A percentile compares a stretch with the other conserved stretches of the same genome.
Conservation (phyloP, 2,329 filamentous ascomycete species). For the Fusarium verticillioides region DNA sequence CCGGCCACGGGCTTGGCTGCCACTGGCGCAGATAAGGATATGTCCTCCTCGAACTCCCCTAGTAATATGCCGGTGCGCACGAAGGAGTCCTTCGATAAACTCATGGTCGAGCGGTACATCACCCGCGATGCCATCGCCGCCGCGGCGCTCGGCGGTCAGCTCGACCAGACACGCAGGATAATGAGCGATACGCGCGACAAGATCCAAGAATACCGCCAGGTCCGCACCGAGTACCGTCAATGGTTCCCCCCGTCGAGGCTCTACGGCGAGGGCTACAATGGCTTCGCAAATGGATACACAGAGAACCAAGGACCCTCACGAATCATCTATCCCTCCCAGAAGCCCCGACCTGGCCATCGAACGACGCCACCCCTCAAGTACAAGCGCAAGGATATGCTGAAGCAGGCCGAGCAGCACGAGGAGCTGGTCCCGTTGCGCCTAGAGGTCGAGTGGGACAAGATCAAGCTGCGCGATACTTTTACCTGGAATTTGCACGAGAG, state of each 20-base stretch:
- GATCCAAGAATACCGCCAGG: constrained; percentile 74
- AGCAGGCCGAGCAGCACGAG: constrained; percentile 90
- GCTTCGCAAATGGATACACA: constrained; percentile 88
- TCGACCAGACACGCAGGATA: constrained; percentile 65
- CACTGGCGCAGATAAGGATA: constrained; percentile 47
- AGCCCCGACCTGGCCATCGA: constrained; percentile 80
- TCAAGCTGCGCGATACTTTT: constrained; percentile 95
- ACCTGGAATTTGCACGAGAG: constrained; percentile 98
- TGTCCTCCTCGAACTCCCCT: constrained; percentile 32
- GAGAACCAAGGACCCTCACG: constrained; percentile 74
- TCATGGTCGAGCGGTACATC: constrained; percentile 65
- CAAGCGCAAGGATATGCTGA: constrained; percentile 80
- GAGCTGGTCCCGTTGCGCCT: constrained; percentile 91
- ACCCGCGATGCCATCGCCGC: constrained; percentile 65
- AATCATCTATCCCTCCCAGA: constrained; percentile 82
- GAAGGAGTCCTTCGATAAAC: constrained; percentile 65
- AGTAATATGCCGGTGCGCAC: constrained; percentile 59
- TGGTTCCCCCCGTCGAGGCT: constrained; percentile 67
- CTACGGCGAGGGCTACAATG: constrained; percentile 82
- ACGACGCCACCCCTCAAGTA: constrained; percentile 79
- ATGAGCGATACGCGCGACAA: constrained; percentile 73
- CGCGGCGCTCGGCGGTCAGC: constrained; percentile 61
- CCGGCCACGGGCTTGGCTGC: constrained; percentile 48
- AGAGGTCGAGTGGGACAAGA: constrained; percentile 95
- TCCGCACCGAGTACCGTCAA: constrained; percentile 65